Evolutionary conservation across 2,329 filamentous ascomycete genomes (phyloP).

Genomic region (Ploettnerulaceae sp.): DNA sequence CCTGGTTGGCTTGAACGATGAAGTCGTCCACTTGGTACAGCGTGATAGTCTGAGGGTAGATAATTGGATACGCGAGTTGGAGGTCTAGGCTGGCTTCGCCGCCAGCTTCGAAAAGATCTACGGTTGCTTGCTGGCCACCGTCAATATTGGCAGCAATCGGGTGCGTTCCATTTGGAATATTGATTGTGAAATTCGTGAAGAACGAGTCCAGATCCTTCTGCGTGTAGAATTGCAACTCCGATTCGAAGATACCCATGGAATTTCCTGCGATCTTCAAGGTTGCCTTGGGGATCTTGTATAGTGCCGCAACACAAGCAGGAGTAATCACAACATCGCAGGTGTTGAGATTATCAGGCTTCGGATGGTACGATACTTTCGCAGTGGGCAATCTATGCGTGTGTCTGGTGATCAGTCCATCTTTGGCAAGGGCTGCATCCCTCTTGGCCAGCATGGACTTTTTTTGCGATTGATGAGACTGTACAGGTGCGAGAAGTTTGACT

Average conservation of each 20-base stretch:
- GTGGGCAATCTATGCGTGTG: too few species aligned
- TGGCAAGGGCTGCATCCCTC: too few species aligned
- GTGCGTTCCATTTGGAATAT: too few species aligned
- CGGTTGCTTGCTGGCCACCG: constrained; percentile 41
- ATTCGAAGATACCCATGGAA: constrained; percentile 46
- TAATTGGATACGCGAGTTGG: constrained; percentile 48
- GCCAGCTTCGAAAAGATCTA: constrained; percentile 26
- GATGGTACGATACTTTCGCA: constrained; percentile 4
- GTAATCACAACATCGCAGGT: constrained; percentile 22
- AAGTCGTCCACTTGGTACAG: constrained; percentile 21
- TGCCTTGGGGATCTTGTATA: constrained; percentile 34
- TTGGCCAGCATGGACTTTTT: too few species aligned
- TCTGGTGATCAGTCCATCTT: too few species aligned
- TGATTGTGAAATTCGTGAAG: constrained; percentile 42
- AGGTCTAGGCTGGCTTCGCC: constrained; percentile 42
- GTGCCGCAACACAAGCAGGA: constrained; percentile 16
- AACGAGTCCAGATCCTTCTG: constrained; percentile 46
- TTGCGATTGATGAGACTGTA: too few species aligned
- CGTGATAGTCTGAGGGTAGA: constrained; percentile 47
- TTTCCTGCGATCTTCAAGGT: neutral
- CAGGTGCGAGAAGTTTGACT: constrained; percentile 1
- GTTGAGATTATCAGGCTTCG: constrained; percentile 20
- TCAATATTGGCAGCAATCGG: too few species aligned
- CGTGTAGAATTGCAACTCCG: constrained; percentile 46
- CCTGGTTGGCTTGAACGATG: constrained; percentile 11